A percentile compares a stretch with the other conserved stretches of the same genome.
phyloP scores from a whole-genome alignment of 306 rosid species.

The Cucurbita moschata region DNA sequence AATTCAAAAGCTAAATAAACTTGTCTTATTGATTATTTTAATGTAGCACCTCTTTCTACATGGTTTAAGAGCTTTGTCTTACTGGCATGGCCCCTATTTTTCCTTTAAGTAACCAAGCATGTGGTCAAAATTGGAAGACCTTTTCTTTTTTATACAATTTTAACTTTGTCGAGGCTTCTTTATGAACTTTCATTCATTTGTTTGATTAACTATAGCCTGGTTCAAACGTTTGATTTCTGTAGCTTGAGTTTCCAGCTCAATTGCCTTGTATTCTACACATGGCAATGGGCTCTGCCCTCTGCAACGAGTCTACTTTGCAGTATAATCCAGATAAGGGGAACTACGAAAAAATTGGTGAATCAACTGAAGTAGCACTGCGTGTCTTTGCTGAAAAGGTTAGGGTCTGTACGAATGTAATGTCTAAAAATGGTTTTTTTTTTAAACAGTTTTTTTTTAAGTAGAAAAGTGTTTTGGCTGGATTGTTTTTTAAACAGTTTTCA shows the following conservation, averaged over 20 bases:
- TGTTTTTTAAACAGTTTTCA: not conserved
- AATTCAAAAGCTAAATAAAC: not conserved
- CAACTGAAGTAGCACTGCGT: slow-evolving; percentile 97
- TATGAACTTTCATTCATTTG: not conserved
- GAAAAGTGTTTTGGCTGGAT: not conserved
- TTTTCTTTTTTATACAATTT: not conserved
- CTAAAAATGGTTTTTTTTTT: not conserved
- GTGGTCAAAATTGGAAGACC: not conserved
- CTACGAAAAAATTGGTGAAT: slow-evolving; percentile 97
- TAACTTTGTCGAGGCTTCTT: not conserved
- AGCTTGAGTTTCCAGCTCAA: slow-evolving; percentile 80
- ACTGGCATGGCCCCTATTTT: not conserved
- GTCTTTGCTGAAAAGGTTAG: slow-evolving; percentile 83
- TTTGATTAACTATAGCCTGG: not conserved
- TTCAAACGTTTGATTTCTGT: slow-evolving; percentile 17
- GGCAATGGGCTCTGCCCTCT: slow-evolving; percentile 91
- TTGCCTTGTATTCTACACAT: slow-evolving; percentile 78
- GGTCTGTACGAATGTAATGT: not conserved
- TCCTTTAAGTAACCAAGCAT: not conserved
- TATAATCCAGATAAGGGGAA: slow-evolving; percentile 85
- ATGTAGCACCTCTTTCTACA: not conserved
- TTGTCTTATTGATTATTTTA: not conserved
- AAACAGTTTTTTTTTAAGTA: not conserved
- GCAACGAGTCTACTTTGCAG: slow-evolving; percentile 85
- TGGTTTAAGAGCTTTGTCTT: not conserved